A percentile compares a stretch with the other conserved stretches of the same genome.
Evolutionary conservation across 2,329 filamentous ascomycete species (phyloP).

Genomic region (Ceratocystis cacaofunesta): DNA sequence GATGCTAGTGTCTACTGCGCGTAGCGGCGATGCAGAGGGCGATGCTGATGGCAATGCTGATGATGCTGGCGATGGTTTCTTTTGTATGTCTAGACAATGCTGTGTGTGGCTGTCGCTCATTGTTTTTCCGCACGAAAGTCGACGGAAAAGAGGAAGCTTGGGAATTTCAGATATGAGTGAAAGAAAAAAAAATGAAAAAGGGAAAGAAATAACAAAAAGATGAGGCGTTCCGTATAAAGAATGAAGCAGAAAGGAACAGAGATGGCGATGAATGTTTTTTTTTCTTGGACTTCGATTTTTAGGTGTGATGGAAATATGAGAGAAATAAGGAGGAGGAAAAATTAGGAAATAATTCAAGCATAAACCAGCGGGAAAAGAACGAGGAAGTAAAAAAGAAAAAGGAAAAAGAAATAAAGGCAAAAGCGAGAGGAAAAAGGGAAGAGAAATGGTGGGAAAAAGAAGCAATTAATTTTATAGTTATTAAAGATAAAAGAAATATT

Average conservation of each 20-base stretch:
- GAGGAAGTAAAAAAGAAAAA: slow-evolving; percentile 11
- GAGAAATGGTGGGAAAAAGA: background rate
- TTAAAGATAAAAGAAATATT: background rate
- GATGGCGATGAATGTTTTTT: background rate
- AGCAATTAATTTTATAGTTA: background rate
- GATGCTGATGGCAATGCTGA: slow-evolving; percentile 16
- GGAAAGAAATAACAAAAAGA: background rate
- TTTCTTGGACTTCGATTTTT: background rate
- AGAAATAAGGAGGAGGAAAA: slow-evolving; percentile 7
- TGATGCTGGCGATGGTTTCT: slow-evolving; percentile 36
- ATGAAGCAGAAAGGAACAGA: slow-evolving; percentile 2
- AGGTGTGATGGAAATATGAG: background rate
- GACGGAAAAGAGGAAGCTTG: slow-evolving; percentile 27
- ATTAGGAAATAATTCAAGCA: background rate
- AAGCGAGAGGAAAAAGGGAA: background rate
- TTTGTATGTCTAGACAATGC: slow-evolving; percentile 31
- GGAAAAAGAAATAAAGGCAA: background rate
- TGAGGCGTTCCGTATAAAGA: background rate
- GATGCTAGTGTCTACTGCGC: background rate
- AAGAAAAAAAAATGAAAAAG: background rate
- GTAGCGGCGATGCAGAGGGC: too few relatives aligned
- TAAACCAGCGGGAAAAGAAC: slow-evolving; percentile 6
- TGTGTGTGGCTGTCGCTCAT: slow-evolving; percentile 11
- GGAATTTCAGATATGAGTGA: background rate
- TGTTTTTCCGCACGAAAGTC: slow-evolving; percentile 33